Evolutionary conservation across 768 basidiomycete genomes (phyloP).

Genomic region (Candolleomyces aberdarensis): DNA sequence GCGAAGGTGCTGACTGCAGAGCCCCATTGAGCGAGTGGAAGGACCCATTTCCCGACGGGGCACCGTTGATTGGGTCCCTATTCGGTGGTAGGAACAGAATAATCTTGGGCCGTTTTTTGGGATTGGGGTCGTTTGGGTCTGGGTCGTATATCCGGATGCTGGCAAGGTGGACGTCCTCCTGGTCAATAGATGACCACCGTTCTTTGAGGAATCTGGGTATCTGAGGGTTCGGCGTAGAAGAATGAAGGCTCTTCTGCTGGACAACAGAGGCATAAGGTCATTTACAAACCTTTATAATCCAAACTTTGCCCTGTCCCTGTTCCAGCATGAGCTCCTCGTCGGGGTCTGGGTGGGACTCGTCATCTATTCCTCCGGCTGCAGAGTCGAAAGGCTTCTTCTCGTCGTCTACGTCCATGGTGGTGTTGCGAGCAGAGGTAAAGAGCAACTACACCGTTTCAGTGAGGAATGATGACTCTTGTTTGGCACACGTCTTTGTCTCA

Average conservation of each 20-base stretch:
- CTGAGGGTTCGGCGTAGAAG: conserved; percentile 31
- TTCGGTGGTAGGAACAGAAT: conserved; percentile 65
- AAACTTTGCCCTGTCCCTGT: conserved; percentile 70
- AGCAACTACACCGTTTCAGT: too few species aligned
- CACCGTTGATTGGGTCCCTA: conserved; percentile 35
- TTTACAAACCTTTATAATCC: conserved; percentile 78
- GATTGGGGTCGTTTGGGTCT: conserved; percentile 32
- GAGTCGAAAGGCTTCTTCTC: conserved; percentile 75
- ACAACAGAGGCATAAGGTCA: neutral
- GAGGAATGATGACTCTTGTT: too few species aligned
- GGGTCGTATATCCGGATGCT: conserved; percentile 74
- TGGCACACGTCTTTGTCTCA: too few species aligned
- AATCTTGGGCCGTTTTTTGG: conserved; percentile 55
- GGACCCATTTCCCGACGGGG: neutral
- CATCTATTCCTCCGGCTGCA: conserved; percentile 44
- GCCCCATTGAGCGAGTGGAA: neutral
- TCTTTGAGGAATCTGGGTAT: conserved; percentile 86
- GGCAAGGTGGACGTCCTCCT: conserved; percentile 78
- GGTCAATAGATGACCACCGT: conserved; percentile 74
- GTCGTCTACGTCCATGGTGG: conserved; percentile 36
- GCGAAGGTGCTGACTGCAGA: conserved; percentile 17
- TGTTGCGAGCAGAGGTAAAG: too few species aligned
- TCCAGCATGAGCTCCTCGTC: conserved; percentile 82
- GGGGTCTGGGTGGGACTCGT: conserved; percentile 70
- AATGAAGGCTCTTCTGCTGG: neutral